Base-by-base conservation (phyloP, 306 rosid genomes). In the Malus sieversii region DNA sequence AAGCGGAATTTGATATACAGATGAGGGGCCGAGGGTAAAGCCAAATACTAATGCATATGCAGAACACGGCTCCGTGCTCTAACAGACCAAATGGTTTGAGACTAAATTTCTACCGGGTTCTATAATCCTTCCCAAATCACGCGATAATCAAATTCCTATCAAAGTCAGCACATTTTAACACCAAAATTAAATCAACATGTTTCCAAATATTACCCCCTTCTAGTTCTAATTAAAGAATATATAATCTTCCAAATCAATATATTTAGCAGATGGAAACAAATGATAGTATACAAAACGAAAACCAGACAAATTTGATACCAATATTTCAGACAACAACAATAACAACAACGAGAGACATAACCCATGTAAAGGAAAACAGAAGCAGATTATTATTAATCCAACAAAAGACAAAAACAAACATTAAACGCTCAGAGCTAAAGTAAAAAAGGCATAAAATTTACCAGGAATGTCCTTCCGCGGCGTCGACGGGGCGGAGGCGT, bases 381-480 rank as follows among this genome's bases (percentile, higher is more conserved):
- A 48, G 23, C 29, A 67, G 52, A 67, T 67, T 12, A 10, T 0
- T 40, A 40, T 40, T 8, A 9, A 25, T n/a, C 32, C 53, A 67
- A 4, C 0, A 42, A 42, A 2, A 30, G 32, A n/a, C 51, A 27
- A 13, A 15, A 29, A 32, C 53, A 60, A 40, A 18, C 18, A 10
- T 0, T 25, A 51, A 53, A 22, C 46, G 4, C 10, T 14, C 4
- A 35, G 1, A 29, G 33, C n/a, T 15, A 40, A 48, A 45, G 14
- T 2, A 1, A 16, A 59, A 48, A 27, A 51, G 4, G 10, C 20
- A 66, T 2, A 18, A 61, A 70, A 35, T 85, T 81, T 74, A 87
- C 99, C 96, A 23, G 92, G 84, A 71, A 85, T 75, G 11, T 88
- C 96, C 83, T 90, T 88, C 23, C 91, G 86, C 22, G 90, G 92